A percentile compares a stretch with the other conserved stretches of the same genome.
These are phyloP conservation scores for Penicillium canescens DNA, from an alignment of 495 filamentous ascomycete genomes.

Conservation along the genomic window DNA sequence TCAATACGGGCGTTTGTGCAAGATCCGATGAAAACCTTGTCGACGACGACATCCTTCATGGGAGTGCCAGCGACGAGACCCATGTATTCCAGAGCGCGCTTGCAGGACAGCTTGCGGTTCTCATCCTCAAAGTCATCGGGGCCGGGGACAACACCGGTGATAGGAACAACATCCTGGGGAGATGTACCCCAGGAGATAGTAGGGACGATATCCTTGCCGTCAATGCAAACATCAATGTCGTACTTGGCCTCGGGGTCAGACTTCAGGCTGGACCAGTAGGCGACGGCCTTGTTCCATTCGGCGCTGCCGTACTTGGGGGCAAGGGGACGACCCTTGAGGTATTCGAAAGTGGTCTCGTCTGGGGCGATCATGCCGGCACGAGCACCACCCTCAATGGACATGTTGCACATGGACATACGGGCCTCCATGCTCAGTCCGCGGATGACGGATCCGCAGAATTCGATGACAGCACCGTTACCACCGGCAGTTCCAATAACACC, in stretches of 20 bases:
- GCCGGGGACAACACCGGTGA: slow-evolving; percentile 84
- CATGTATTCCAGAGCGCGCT: slow-evolving; percentile 92
- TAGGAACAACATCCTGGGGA: slow-evolving; percentile 92
- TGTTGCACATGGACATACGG: slow-evolving; percentile 99
- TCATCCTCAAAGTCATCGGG: slow-evolving; percentile 82
- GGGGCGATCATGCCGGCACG: slow-evolving; percentile 96
- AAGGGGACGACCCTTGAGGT: slow-evolving; percentile 86
- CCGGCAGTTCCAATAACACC: slow-evolving; percentile 94
- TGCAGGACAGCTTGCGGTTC: slow-evolving; percentile 73
- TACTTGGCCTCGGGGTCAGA: slow-evolving; percentile 84
- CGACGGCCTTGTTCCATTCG: slow-evolving; percentile 87
- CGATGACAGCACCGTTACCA: slow-evolving; percentile 91
- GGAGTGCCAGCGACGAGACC: slow-evolving; percentile 79
- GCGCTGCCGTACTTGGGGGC: slow-evolving; percentile 79
- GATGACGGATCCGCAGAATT: slow-evolving; percentile 95
- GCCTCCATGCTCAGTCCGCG: slow-evolving; percentile 91
- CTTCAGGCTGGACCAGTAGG: slow-evolving; percentile 84
- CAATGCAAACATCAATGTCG: slow-evolving; percentile 82
- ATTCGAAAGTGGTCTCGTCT: slow-evolving; percentile 90
- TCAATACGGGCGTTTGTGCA: slow-evolving; percentile 98
- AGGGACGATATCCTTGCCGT: slow-evolving; percentile 88
- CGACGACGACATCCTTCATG: slow-evolving; percentile 86
- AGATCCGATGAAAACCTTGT: slow-evolving; percentile 98
- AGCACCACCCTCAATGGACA: slow-evolving; percentile 98
- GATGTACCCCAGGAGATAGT: slow-evolving; percentile 97